Evolutionary conservation across 2,329 filamentous ascomycete species (phyloP).

Genomic region (Ophiocordyceps sinensis): DNA sequence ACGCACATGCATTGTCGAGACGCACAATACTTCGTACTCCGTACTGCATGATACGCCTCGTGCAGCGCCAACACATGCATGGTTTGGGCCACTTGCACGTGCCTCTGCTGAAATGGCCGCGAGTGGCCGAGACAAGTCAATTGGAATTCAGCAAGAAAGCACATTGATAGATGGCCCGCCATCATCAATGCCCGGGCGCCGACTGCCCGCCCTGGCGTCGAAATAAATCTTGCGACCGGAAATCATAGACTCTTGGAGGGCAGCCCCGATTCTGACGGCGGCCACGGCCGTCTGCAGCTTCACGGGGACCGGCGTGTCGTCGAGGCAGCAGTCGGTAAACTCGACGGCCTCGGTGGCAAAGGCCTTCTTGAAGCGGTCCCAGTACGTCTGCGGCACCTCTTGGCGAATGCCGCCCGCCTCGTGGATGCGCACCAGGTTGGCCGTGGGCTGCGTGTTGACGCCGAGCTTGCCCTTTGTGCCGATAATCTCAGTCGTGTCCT

Average conservation of each 20-base stretch:
- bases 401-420: slow-evolving; percentile 31
- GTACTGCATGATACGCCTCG: too few species aligned
- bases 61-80: too few species aligned
- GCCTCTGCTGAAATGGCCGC: too few species aligned
- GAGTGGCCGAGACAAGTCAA: too few species aligned
- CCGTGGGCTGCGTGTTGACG: slow-evolving; percentile 42
- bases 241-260: slow-evolving; percentile 41
- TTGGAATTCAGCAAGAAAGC: too few species aligned
- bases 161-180: background rate
- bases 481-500: slow-evolving; percentile 53
- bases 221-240: slow-evolving; percentile 43
- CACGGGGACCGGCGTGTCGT: slow-evolving; percentile 39
- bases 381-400: slow-evolving; percentile 48
- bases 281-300: slow-evolving; percentile 42
- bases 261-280: slow-evolving; percentile 45
- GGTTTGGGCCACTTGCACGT: too few species aligned
- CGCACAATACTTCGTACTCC: too few species aligned
- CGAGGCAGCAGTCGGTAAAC: slow-evolving; percentile 44
- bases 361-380: slow-evolving; percentile 45
- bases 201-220: slow-evolving; percentile 19
- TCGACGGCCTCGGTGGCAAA: slow-evolving; percentile 51
- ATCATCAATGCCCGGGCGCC: background rate
- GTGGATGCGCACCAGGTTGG: slow-evolving; percentile 40
- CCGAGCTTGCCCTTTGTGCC: slow-evolving; percentile 50
- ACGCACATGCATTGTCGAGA: too few species aligned